phyloP scores from a whole-genome alignment of 1,139 yeast species.

The Pichia sp. region DNA sequence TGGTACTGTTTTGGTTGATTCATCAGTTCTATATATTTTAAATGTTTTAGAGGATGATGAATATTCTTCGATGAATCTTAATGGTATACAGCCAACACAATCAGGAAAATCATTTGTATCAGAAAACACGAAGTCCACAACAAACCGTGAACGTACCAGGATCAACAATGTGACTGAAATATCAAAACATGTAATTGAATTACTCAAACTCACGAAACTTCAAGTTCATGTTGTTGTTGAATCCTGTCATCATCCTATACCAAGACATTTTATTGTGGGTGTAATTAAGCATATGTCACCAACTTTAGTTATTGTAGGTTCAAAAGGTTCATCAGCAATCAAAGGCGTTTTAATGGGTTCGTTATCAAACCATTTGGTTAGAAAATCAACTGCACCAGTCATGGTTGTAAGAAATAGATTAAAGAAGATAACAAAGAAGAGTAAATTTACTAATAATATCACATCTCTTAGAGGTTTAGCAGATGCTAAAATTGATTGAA shows the following conservation, averaged over 20 bases:
- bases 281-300: slow-evolving; percentile 80
- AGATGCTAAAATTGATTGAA: slow-evolving; percentile 30
- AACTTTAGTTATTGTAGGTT: slow-evolving; percentile 74
- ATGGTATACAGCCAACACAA: slow-evolving; percentile 26
- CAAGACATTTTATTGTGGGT: slow-evolving; percentile 78
- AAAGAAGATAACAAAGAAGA: slow-evolving; percentile 62
- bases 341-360: slow-evolving; percentile 75
- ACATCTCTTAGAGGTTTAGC: slow-evolving; percentile 30
- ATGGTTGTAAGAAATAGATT: slow-evolving; percentile 84
- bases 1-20: slow-evolving; percentile 80
- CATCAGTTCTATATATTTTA: slow-evolving; percentile 73
- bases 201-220: slow-evolving; percentile 62
- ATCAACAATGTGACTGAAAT: slow-evolving; percentile 55
- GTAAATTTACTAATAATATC: slow-evolving; percentile 31
- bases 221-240: slow-evolving; percentile 73
- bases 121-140: slow-evolving; percentile 31
- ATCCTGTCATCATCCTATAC: slow-evolving; percentile 78
- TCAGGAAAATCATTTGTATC: slow-evolving; percentile 22
- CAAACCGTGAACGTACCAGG: slow-evolving; percentile 39
- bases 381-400: slow-evolving; percentile 77
- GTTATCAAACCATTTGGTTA: slow-evolving; percentile 67
- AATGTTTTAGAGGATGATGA: slow-evolving; percentile 72
- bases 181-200: slow-evolving; percentile 50
- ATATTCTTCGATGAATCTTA: slow-evolving; percentile 29
- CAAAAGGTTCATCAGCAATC: slow-evolving; percentile 68